A percentile compares a stretch with the other conserved stretches of the same genome.
Evolutionary conservation across 768 basidiomycete species (phyloP).

Genomic region (Aureoboletus auriporus): DNA sequence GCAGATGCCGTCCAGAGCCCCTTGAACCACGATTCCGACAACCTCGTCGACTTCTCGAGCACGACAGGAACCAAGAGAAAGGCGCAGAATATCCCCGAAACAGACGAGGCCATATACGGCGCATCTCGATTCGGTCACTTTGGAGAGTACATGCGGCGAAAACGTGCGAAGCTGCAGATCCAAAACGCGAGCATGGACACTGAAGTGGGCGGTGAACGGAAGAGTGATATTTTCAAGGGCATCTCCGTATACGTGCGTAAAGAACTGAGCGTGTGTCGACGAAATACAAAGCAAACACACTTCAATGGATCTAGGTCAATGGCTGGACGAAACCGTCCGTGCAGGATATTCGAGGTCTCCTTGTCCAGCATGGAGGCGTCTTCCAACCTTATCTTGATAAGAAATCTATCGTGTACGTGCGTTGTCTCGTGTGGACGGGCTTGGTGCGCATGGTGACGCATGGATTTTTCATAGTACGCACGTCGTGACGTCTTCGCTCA

Average conservation of each 20-base stretch:
- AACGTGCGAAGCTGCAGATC: constrained; percentile 85
- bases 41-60: not conserved
- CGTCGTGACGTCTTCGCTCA: constrained; percentile 87
- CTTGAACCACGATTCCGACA: constrained; percentile 33
- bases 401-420: constrained; percentile 64
- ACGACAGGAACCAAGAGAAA: constrained; percentile 17
- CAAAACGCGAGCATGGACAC: constrained; percentile 52
- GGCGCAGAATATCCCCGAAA: constrained; percentile 14
- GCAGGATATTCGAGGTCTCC: constrained; percentile 75
- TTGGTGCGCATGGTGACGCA: constrained; percentile 4
- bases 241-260: constrained; percentile 75
- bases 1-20: constrained; percentile 27
- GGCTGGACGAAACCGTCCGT: constrained; percentile 86
- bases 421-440: not conserved
- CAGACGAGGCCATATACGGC: constrained; percentile 59
- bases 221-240: constrained; percentile 62
- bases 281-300: not conserved
- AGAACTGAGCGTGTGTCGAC: not conserved
- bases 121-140: constrained; percentile 78
- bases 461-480: constrained; percentile 58
- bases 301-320: constrained; percentile 58
- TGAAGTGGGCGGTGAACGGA: constrained; percentile 15
- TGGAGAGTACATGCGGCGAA: constrained; percentile 87
- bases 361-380: constrained; percentile 77
- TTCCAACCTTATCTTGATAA: constrained; percentile 83